Evolutionary conservation across 1,284 basidiomycete genomes (phyloP).

Genomic region (Ceratobasidium sp.): DNA sequence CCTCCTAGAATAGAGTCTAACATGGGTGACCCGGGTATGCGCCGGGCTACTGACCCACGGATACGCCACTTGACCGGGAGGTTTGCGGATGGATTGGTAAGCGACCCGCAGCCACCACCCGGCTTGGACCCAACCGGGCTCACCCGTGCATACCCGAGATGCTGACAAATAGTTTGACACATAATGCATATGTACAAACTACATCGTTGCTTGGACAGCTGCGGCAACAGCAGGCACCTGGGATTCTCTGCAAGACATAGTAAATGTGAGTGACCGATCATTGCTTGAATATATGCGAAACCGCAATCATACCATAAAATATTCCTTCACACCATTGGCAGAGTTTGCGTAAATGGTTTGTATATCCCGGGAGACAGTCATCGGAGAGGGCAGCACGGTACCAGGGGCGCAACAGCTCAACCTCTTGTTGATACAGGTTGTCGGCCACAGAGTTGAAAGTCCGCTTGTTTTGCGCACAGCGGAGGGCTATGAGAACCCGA

Average conservation of each 20-base stretch:
- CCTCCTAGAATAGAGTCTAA: not conserved
- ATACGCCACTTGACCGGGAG: not conserved
- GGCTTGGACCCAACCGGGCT: not conserved
- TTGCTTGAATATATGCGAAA: too few species aligned
- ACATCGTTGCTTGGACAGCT: not conserved
- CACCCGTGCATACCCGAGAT: not conserved
- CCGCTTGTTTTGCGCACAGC: conserved; percentile 2
- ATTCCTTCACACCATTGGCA: not conserved
- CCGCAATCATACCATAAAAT: conserved; percentile 12
- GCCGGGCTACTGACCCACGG: not conserved
- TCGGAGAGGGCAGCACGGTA: not conserved
- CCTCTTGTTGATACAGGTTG: conserved; percentile 15
- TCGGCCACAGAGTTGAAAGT: conserved; percentile 18
- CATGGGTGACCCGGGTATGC: not conserved
- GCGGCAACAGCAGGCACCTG: not conserved
- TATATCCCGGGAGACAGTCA: conserved; percentile 5
- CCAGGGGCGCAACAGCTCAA: conserved; percentile 25
- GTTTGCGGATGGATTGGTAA: not conserved
- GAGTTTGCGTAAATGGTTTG: not conserved
- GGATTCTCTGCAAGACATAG: too few species aligned
- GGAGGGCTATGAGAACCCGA: too few species aligned
- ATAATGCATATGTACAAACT: not conserved
- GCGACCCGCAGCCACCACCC: not conserved
- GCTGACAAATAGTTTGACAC: not conserved
- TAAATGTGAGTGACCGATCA: too few species aligned